Evolutionary conservation across 352 stramenopile species (phyloP), one percentile per base, ranked within the genome.

Genomic region (Pythium vanterpoolii): DNA sequence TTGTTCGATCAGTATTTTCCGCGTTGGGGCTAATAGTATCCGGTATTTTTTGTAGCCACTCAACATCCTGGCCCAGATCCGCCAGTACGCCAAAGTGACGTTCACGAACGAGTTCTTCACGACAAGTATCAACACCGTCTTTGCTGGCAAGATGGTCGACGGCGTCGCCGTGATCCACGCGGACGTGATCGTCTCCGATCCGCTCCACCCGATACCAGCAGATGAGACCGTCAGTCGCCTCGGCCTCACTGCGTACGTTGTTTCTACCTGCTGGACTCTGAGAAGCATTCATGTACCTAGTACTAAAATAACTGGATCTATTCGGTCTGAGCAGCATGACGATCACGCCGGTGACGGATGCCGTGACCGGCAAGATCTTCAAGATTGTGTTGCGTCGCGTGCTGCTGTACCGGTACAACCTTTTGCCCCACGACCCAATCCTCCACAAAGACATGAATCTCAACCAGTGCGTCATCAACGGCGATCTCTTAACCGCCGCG

Each of bases 101-200:
- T 86, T 83, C 66, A 44, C 60, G 44, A 86, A 78, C 48, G 74
- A 72, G 0, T 45, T 64, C 3, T 72, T 88, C 57, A 36, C 33
- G 11, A 65, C 76, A 1, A 69, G 56, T 6, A 60, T 68, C 36
- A 84, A 86, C 68, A 78, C 72, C 23, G 76, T 63, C 34, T 63
- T 84, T 36, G 63, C 53, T 6, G 65, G 64, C 8, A 49, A 66
- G 33, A 64, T 83, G 27, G 55, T 59, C 2, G 59, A 66, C 13
- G 66, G 73, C 26, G 56, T 63, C 23, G 76, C 66, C 1, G 54
- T 83, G 19, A 63, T 88, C 31, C 62, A 79, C 36, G 62, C 69
- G 13, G 76, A 88, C 51, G 80, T 73, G 31, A 65, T 84, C 19
- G 74, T 83, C 44, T 45, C 68, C 4, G 78, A 88, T 49, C 63